Conservation (phyloP, 371 early-diverging fungal species). For the Blastocladiella emersonii region DNA sequence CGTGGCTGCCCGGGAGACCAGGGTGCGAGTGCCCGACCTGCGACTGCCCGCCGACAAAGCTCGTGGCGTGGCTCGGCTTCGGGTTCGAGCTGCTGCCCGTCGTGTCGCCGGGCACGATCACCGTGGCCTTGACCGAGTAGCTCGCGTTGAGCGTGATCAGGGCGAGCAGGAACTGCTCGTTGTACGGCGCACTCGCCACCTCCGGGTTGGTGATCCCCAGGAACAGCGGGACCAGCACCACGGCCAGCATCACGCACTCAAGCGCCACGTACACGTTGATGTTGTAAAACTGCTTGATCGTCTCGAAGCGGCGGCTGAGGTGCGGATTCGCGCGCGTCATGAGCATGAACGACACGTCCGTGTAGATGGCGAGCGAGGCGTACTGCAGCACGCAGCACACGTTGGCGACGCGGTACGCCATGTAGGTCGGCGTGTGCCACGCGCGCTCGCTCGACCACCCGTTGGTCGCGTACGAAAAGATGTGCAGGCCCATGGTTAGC, state of each 20-base stretch:
- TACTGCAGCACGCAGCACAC: not conserved
- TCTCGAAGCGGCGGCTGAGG: not conserved
- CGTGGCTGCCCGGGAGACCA: no score
- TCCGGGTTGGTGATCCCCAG: not conserved
- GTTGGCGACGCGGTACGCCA: not conserved
- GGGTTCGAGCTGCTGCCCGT: not conserved
- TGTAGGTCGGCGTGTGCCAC: not conserved
- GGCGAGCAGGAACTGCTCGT: constrained; percentile 1
- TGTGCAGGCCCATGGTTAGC: not conserved
- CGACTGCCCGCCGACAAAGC: no score
- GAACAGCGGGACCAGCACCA: not conserved
- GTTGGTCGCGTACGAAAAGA: not conserved
- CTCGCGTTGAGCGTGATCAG: not conserved
- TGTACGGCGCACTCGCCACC: not conserved
- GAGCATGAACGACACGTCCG: not conserved
- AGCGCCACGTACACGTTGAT: no score
- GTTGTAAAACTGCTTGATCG: not conserved
- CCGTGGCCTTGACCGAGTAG: not conserved
- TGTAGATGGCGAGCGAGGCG: not conserved
- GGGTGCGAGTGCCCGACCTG: no score
- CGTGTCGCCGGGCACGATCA: not conserved
- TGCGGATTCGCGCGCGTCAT: not conserved
- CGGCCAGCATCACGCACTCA: not conserved
- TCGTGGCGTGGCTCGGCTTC: no score
- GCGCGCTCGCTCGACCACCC: not conserved